phyloP scores from a whole-genome alignment of 2,329 filamentous ascomycete genomes.

The Bipolaris cookei region DNA sequence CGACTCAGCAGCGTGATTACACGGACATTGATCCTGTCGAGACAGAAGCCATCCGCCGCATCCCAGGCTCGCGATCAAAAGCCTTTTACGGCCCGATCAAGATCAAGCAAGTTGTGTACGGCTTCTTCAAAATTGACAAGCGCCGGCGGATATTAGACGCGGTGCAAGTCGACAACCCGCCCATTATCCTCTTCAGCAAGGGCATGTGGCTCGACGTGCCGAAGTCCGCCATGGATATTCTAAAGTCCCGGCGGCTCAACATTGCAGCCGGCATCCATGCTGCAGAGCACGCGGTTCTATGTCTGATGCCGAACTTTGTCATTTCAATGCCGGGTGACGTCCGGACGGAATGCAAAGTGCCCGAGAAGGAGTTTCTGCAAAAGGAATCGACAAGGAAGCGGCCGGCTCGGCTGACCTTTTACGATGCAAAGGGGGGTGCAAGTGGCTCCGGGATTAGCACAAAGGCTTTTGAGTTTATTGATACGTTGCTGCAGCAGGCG shows the following conservation, averaged over 20 bases:
- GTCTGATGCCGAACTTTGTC: slow-evolving; percentile 87
- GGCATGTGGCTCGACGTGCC: slow-evolving; percentile 97
- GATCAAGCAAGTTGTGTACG: slow-evolving; percentile 88
- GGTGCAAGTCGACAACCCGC: slow-evolving; percentile 90
- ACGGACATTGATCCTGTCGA: slow-evolving; percentile 94
- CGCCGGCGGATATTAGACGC: slow-evolving; percentile 86
- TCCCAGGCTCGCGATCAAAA: slow-evolving; percentile 66
- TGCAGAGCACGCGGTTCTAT: slow-evolving; percentile 88
- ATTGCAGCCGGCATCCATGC: slow-evolving; percentile 91
- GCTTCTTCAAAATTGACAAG: slow-evolving; percentile 96
- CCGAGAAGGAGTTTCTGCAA: slow-evolving; percentile 83
- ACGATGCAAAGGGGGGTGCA: slow-evolving; percentile 89
- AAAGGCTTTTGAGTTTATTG: slow-evolving; percentile 93
- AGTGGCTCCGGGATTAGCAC: slow-evolving; percentile 84
- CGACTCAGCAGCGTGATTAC: slow-evolving; percentile 87
- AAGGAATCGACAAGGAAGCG: slow-evolving; percentile 75
- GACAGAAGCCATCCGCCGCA: slow-evolving; percentile 82
- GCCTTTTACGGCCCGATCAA: slow-evolving; percentile 88
- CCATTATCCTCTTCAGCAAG: slow-evolving; percentile 81
- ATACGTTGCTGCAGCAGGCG: slow-evolving; percentile 76
- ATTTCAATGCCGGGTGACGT: slow-evolving; percentile 90
- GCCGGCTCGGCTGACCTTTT: slow-evolving; percentile 88
- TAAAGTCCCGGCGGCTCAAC: slow-evolving; percentile 74
- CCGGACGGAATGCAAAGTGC: slow-evolving; percentile 90
- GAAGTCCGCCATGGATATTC: slow-evolving; percentile 75